Evolutionary conservation across 2,329 filamentous ascomycete genomes (phyloP).

Genomic region (Sordariomycetes sp.): DNA sequence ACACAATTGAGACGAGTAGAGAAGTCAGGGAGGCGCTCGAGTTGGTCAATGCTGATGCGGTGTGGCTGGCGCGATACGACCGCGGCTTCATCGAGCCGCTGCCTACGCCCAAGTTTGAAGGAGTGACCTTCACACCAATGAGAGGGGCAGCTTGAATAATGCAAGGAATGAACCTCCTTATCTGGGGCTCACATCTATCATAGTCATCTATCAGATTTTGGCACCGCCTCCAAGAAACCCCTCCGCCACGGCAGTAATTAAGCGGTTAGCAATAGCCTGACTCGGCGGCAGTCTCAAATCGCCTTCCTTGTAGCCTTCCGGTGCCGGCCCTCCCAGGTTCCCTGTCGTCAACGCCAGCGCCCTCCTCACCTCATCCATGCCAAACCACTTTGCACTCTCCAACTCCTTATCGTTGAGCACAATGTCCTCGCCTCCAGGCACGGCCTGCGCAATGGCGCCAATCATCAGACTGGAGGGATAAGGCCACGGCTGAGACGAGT

Average conservation of each 20-base stretch:
- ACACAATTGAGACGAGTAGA: slow-evolving; percentile 31
- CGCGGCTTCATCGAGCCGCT: slow-evolving; percentile 27
- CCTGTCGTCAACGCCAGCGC: slow-evolving; percentile 60
- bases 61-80: slow-evolving; percentile 59
- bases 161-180: neutral
- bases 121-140: slow-evolving; percentile 23
- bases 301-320: slow-evolving; percentile 64
- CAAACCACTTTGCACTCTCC: slow-evolving; percentile 83
- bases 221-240: slow-evolving; percentile 54
- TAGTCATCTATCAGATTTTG: slow-evolving; percentile 37
- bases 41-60: slow-evolving; percentile 60
- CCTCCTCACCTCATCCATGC: slow-evolving; percentile 68
- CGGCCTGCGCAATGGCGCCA: slow-evolving; percentile 76
- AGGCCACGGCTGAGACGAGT: slow-evolving; percentile 81
- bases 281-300: slow-evolving; percentile 70
- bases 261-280: slow-evolving; percentile 87
- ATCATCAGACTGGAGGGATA: slow-evolving; percentile 83
- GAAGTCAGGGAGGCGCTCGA: slow-evolving; percentile 51
- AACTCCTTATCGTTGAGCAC: slow-evolving; percentile 85
- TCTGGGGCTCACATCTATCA: neutral
- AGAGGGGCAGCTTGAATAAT: neutral
- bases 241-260: slow-evolving; percentile 70
- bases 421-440: slow-evolving; percentile 69
- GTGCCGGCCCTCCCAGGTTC: slow-evolving; percentile 54
- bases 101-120: slow-evolving; percentile 31